Evolutionary conservation across 257 asterid species (phyloP).

Genomic region (Echium plantagineum): DNA sequence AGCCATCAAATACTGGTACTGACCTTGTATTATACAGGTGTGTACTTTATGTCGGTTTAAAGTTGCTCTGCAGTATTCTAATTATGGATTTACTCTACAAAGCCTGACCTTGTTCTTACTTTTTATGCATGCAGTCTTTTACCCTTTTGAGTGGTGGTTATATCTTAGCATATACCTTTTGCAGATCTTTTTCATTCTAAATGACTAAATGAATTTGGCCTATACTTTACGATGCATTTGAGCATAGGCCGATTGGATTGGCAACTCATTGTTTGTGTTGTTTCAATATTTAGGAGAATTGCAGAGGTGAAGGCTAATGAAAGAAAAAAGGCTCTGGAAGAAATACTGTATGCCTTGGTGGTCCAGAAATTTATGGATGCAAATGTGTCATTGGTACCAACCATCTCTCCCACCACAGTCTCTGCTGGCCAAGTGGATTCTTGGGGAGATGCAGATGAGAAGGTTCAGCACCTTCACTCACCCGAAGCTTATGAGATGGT

Average conservation of each 20-base stretch:
- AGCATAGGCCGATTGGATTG: background rate
- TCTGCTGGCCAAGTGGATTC: slow-evolving; percentile 42
- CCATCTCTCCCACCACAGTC: slow-evolving; percentile 39
- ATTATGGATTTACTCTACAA: background rate
- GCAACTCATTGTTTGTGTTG: slow-evolving; percentile 5
- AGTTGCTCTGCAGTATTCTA: background rate
- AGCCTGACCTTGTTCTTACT: no score
- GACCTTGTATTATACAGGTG: slow-evolving; percentile 86
- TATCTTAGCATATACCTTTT: no score
- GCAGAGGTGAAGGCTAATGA: slow-evolving; percentile 91
- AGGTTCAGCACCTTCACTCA: slow-evolving; percentile 60
- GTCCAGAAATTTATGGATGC: slow-evolving; percentile 95
- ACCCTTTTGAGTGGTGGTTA: no score
- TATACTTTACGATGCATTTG: background rate
- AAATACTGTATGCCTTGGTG: slow-evolving; percentile 74
- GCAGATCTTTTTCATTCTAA: background rate
- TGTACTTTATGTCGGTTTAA: slow-evolving; percentile 5
- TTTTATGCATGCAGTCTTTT: no score
- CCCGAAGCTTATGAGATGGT: slow-evolving; percentile 91
- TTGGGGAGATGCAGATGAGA: slow-evolving; percentile 49
- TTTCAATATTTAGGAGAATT: slow-evolving; percentile 52
- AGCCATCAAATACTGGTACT: slow-evolving; percentile 54
- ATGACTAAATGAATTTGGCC: background rate
- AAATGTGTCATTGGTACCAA: slow-evolving; percentile 48
- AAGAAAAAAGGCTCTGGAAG: slow-evolving; percentile 74